Evolutionary conservation across 2,329 filamentous ascomycete genomes (phyloP), one percentile per base, ranked within the genome.

Genomic region (Xylariaceae sp.): DNA sequence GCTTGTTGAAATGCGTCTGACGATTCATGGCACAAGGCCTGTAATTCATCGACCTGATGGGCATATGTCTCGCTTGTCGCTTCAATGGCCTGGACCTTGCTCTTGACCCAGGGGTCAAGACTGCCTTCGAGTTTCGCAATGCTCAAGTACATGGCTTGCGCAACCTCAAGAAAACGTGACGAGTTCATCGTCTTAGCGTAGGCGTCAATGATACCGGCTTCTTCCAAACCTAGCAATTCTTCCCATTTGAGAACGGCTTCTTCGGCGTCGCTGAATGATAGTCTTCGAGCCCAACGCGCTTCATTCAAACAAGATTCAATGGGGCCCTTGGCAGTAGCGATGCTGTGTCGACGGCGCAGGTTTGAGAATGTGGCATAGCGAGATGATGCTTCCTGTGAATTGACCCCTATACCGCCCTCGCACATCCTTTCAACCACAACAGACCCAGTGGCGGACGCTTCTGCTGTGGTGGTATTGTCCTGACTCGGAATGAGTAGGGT

Each of bases 181-280:
- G 64, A 61, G 17, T 65, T 61, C 1, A 60, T 64, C 42, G 59
- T 49, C 30, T 42, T 51, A 13, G 54, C 55, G 34, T 58, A 63
- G 37, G 53, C 66, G 17, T 73, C 73, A 15, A 71, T 62, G 5
- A 71, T 70, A 9, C 67, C 72, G 15, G 79, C 71, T 2, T 68
- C 74, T 3, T 77, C 62, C 1, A 80, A 62, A 57, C 76, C 75
- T 7, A 77, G 72, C 30, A 87, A 73, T 52, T 83, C 80, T 4
- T 82, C 76, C 88, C 88, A 92, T 13, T 75, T 78, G 1, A 92
- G 75, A 6, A 92, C 75, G n/a, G 86, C 88, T 61, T 91, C 87
- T 73, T 90, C 88, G 1, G 87, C 89, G 50, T 87, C 81, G 59
- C 87, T 86, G 71, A 92, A 92, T 3, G 88, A 92, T 63, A 92